A percentile compares a stretch with the other conserved stretches of the same genome.
Conservation (phyloP, 106 monocot genomes). For the Apostasia shenzhenica region DNA sequence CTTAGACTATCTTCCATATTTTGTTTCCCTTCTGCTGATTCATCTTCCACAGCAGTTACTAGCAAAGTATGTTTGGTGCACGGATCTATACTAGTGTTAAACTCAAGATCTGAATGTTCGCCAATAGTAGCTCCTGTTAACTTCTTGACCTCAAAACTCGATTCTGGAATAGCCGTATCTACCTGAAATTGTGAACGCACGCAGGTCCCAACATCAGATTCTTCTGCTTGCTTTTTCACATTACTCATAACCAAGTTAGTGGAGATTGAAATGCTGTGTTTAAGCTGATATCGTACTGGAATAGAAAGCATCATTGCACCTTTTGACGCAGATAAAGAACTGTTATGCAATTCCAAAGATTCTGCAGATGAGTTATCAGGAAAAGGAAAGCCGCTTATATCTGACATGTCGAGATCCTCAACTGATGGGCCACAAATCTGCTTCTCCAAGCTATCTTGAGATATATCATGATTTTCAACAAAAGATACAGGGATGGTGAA, state of each 20-base stretch:
- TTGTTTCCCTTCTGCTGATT: background rate
- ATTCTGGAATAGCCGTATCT: too few relatives aligned
- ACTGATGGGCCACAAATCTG: too few relatives aligned
- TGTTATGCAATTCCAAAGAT: too few relatives aligned
- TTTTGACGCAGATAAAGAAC: background rate
- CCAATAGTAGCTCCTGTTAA: too few relatives aligned
- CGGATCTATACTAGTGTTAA: background rate
- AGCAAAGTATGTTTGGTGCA: background rate
- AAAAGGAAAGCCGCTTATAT: background rate
- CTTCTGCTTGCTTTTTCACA: background rate
- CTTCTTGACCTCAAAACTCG: too few relatives aligned
- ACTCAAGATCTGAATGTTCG: too few relatives aligned
- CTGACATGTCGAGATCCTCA: background rate
- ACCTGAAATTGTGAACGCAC: too few relatives aligned
- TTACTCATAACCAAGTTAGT: background rate
- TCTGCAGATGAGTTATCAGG: background rate
- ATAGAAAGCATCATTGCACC: background rate
- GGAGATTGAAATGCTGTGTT: background rate
- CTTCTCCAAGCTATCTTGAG: conserved; percentile 12
- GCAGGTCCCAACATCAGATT: background rate
- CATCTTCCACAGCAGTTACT: background rate
- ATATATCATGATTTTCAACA: conserved; percentile 28
- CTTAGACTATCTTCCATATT: background rate
- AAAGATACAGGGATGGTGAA: conserved; percentile 23
- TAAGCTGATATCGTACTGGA: background rate